Evolutionary conservation across 2,329 filamentous ascomycete genomes (phyloP), one percentile per base, ranked within the genome.

Genomic region (Curvularia verruculosa): DNA sequence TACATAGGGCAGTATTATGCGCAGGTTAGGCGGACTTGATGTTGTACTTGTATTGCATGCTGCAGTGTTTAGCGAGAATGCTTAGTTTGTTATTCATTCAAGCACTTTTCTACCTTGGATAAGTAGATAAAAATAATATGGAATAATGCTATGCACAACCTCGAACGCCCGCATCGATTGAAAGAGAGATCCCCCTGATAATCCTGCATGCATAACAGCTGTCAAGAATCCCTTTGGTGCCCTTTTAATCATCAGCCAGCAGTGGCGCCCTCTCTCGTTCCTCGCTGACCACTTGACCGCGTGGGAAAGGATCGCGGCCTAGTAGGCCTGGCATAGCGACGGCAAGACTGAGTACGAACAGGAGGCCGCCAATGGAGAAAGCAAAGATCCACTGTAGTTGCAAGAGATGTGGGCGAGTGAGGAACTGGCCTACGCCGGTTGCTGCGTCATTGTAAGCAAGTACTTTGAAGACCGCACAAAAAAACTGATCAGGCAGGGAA

Each of bases 351-450:
- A 85, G 78, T 19, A 92, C 75, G 73, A 95, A 89, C 51, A 96
- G 84, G 24, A 90, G 73, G 0, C 82, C 85, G 83, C 94, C 92
- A 74, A 96, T 92, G 60, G 87, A 82, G 71, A 96, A 95, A 31
- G 92, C 90, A 74, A 96, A 96, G 77, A 96, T 94, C 92, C 92
- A 96, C 79, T 96, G 92, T 63, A 96, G 82, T 6, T 91, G 90
- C 64, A 96, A 82, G 61, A 89, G 76, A 72, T 95, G 83, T 57
- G 88, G 77, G 73, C 92, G 87, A 68, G 84, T 83, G 49, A 87
- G 80, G 78, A 96, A 87, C 75, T 96, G 92, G 13, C 86, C 84
- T 15, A 95, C 86, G 12, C 90, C 91, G 40, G 96, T 86, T 18
- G 83, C 84, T 85, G 23, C n/a, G 9, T 7, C 2, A 2, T 7